Base-by-base conservation (phyloP, 2,329 filamentous ascomycete genomes). In the Echinosphaeria canescens region DNA sequence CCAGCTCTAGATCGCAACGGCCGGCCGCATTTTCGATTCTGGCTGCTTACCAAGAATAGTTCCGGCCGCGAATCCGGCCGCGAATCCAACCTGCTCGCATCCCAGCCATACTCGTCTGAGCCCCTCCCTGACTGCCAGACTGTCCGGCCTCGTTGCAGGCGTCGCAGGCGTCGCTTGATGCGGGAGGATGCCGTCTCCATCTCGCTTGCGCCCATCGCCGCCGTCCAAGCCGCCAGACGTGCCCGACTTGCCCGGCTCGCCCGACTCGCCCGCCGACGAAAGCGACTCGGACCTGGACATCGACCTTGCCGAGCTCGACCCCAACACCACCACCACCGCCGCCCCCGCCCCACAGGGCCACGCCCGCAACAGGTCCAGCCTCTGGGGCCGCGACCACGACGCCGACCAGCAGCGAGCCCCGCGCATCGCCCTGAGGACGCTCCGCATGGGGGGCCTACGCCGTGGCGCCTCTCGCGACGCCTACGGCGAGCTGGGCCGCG, bases 271-370 rank as follows among this genome's bases (percentile, higher is more conserved):
- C 32, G 49, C 55, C 40, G 56, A 70, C 49, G 75, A 82, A 43
- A 78, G 72, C 43, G 76, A 84, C 45, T 79, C 73, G 33, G 75
- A 85, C 44, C 65, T 74, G 38, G 73, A 79, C 34, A 58, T 88
- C 40, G 75, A 84, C 39, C 61, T 81, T 37, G 63, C 80, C 41
- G 79, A 85, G 55, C 69, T 88, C 36, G 76, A 84, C 43, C 75
- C 78, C 29, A 43, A 43, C 30, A 45, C 44, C 13, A 41, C 42
- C 18, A 38, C 43, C 31, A 50, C 51, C n/a, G 43, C 35, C 40
- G 43, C 38, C 40, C 47, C 36, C 33, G 42, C 31, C 38, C n/a
- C n/a, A n/a, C 43, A 26, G 42, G 42, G 33, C 43, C 44, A 24
- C 38, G 29, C 30, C 35, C 32, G 32, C 35, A 32, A 27, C 37